Evolutionary conservation across 768 basidiomycete genomes (phyloP), one percentile per base, ranked within the genome.

Genomic region (Cystobasidium ongulense): DNA sequence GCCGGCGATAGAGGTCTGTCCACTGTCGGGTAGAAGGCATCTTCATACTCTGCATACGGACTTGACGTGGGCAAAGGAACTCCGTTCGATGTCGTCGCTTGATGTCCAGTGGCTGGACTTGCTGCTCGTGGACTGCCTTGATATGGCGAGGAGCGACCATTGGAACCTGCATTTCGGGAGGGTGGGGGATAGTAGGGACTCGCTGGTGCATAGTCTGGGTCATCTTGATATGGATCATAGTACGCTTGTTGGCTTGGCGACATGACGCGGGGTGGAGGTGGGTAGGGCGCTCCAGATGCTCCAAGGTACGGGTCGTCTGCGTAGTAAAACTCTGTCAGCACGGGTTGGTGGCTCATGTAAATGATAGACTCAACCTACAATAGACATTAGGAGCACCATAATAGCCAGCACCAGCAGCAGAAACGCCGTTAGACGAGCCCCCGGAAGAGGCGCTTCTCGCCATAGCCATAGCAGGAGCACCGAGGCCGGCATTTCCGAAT

Each of bases 301-400:
- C 75, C 76, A 0, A 73, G 70, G 73, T 73, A 77, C 21, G 76
- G 76, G 57, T 77, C 76, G 57, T 77, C 68, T 71, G 68, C 62
- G 25, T 11, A 11, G 36, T 1, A 27, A 54, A 29, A 36, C 7
- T 8, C 8, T 11, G 66, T 68, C 66, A 68, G 39, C 27, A 29
- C 36, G 23, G 31, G 13, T 11, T 68, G 5, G 10, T 38, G 63
- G 25, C 36, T 25, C 17, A 27, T 7, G 35, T 36, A 8, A 15
- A 23, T 39, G 23, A 36, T 13, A 23, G 63, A 29, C 38, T 3
- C 8, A 25, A 59, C 68, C 21, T 41, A 71, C 68, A 77, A 39
- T 72, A 66, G 10, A 35, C 72, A 33, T 71, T 66, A 0, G 31
- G 36, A 2, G 17, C 23, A 2, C 36, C 31, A 17, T 70, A 13